phyloP scores from a whole-genome alignment of 202 grass and related monocot genomes.

The Sporobolus alterniflorus region DNA sequence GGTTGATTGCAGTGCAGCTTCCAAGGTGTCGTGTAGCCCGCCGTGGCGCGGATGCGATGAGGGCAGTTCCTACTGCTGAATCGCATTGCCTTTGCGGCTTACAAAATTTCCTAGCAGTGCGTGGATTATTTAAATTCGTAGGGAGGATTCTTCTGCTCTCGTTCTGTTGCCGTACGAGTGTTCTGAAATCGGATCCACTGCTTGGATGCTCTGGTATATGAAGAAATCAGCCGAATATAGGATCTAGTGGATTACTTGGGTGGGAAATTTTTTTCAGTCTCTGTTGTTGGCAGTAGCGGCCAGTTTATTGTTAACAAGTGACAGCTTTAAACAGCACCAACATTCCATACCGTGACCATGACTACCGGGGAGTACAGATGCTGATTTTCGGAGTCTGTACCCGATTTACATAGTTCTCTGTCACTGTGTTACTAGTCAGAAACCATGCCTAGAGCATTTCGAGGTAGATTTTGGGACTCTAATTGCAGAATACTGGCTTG shows the following conservation, averaged over 20 bases:
- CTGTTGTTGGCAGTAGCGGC: background rate
- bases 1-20: conserved; percentile 27
- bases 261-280: background rate
- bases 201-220: background rate
- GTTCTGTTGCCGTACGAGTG: background rate
- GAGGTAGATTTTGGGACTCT: background rate
- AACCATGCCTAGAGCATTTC: background rate
- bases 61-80: background rate
- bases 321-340: background rate
- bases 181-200: background rate
- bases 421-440: background rate
- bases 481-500: background rate
- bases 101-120: too few relatives aligned
- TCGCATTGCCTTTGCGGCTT: background rate
- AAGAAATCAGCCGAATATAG: background rate
- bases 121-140: background rate
- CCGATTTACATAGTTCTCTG: background rate
- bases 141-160: background rate
- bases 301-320: background rate
- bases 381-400: background rate
- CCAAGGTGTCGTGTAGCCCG: background rate
- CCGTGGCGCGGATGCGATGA: conserved; percentile 1
- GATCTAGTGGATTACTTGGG: background rate
- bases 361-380: background rate
- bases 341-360: background rate